phyloP scores from a whole-genome alignment of 2,329 filamentous ascomycete species.

The Aureobasidium musti region DNA sequence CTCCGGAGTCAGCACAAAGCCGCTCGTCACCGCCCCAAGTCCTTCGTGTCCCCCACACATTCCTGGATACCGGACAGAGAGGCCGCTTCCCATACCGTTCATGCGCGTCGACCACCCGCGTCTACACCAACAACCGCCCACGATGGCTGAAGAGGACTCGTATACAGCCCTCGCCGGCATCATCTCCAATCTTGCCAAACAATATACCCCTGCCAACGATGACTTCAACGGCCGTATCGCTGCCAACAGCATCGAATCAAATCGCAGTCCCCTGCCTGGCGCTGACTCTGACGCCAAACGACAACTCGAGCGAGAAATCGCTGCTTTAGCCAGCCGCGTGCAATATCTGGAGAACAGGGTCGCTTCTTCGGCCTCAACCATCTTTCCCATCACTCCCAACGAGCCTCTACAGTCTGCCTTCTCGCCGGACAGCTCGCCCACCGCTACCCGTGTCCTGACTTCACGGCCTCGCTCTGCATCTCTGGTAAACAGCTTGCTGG shows the following conservation, averaged over 20 bases:
- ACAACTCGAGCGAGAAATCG: slow-evolving; percentile 78
- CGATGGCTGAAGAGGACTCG: slow-evolving; percentile 43
- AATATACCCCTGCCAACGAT: slow-evolving; percentile 48
- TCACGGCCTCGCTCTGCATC: slow-evolving; percentile 40
- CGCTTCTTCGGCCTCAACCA: slow-evolving; percentile 48
- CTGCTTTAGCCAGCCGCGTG: slow-evolving; percentile 73
- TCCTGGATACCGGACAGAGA: not conserved
- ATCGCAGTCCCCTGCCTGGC: slow-evolving; percentile 72
- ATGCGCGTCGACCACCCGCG: slow-evolving; percentile 23
- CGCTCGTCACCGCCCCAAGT: not conserved
- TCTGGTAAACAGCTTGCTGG: slow-evolving; percentile 56
- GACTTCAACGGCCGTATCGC: slow-evolving; percentile 49
- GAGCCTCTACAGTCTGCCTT: slow-evolving; percentile 61
- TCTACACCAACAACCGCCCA: slow-evolving; percentile 30
- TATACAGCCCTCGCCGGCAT: slow-evolving; percentile 44
- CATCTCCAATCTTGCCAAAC: slow-evolving; percentile 52
- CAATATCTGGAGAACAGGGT: slow-evolving; percentile 78
- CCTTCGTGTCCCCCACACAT: not conserved
- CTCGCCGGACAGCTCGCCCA: slow-evolving; percentile 57
- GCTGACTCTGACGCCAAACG: slow-evolving; percentile 73
- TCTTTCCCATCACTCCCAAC: slow-evolving; percentile 77
- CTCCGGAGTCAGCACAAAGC: not conserved
- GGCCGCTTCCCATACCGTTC: not conserved
- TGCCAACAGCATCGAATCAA: slow-evolving; percentile 54
- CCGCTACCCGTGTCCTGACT: slow-evolving; percentile 39